phyloP scores from a whole-genome alignment of 2,329 filamentous ascomycete species.

The Alternaria consortialis region DNA sequence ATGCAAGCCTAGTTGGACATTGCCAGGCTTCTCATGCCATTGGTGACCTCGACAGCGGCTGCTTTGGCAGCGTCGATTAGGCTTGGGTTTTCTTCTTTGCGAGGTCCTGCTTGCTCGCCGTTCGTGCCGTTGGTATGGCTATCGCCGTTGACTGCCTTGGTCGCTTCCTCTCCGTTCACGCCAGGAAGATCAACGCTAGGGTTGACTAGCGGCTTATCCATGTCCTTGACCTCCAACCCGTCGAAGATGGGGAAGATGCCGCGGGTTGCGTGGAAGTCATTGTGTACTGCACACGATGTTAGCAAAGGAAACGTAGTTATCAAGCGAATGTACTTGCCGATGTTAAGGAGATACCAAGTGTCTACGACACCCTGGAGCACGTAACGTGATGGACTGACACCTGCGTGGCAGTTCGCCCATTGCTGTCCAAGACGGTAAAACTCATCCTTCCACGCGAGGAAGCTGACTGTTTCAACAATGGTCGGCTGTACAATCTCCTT shows the following conservation, averaged over 20 bases:
- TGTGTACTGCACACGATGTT: conserved; percentile 73
- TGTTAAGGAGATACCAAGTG: conserved; percentile 93
- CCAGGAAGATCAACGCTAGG: conserved; percentile 20
- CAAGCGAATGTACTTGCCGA: conserved; percentile 67
- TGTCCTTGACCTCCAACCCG: conserved; percentile 72
- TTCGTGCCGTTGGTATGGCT: conserved; percentile 23
- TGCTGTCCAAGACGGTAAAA: conserved; percentile 91
- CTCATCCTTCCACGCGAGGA: conserved; percentile 98
- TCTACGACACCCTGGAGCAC: conserved; percentile 86
- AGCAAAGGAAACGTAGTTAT: not conserved
- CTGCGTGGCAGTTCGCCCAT: conserved; percentile 91
- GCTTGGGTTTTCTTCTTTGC: conserved; percentile 23
- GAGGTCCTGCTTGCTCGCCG: conserved; percentile 22
- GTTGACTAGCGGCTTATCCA: conserved; percentile 59
- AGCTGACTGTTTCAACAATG: conserved; percentile 98
- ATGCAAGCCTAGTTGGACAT: conserved; percentile 37
- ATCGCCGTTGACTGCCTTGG: conserved; percentile 16
- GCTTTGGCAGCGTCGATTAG: conserved; percentile 41
- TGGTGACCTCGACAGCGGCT: conserved; percentile 41
- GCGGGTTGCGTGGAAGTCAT: conserved; percentile 88
- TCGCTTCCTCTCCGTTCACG: conserved; percentile 15
- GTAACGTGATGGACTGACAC: conserved; percentile 76
- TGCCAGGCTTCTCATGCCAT: conserved; percentile 39
- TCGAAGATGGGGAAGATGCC: conserved; percentile 89
- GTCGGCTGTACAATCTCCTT: conserved; percentile 99